Conservation (phyloP, 2,329 filamentous ascomycete species). For the Pseudogymnoascus sp. region DNA sequence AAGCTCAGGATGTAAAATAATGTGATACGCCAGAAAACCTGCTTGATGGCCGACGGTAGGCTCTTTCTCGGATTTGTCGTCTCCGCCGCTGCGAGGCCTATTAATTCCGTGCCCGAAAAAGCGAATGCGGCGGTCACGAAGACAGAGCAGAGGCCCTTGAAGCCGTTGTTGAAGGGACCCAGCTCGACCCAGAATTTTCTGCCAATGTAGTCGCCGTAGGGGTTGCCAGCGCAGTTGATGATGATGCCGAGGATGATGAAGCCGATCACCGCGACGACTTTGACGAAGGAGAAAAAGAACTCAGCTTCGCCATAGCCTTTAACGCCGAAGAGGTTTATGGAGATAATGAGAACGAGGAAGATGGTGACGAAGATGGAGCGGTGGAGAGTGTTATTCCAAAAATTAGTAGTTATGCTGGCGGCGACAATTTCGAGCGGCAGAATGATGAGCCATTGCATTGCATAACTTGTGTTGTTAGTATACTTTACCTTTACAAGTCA, state of each 20-base stretch:
- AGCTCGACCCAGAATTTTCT: conserved; percentile 42
- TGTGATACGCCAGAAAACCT: conserved; percentile 90
- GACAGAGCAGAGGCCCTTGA: conserved; percentile 44
- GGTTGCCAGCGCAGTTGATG: conserved; percentile 46
- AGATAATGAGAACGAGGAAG: conserved; percentile 70
- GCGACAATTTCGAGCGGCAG: conserved; percentile 78
- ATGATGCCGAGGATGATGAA: conserved; percentile 57
- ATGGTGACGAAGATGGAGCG: conserved; percentile 74
- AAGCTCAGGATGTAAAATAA: conserved; percentile 85
- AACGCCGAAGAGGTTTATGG: conserved; percentile 83
- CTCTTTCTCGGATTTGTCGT: conserved; percentile 72
- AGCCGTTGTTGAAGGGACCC: conserved; percentile 39
- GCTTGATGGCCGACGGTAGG: conserved; percentile 79
- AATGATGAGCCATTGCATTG: conserved; percentile 74
- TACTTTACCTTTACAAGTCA: not conserved
- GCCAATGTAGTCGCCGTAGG: conserved; percentile 44
- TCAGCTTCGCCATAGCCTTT: conserved; percentile 86
- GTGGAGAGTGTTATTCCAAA: conserved; percentile 51
- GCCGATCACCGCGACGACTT: conserved; percentile 64
- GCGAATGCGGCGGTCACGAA: conserved; percentile 52
- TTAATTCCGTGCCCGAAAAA: conserved; percentile 68
- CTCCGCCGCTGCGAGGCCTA: conserved; percentile 70
- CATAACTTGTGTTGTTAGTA: conserved; percentile 49
- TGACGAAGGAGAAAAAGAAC: conserved; percentile 79
- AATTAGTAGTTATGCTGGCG: conserved; percentile 70